phyloP scores from a whole-genome alignment of 2,329 filamentous ascomycete genomes.

The Dendryphion nanum region DNA sequence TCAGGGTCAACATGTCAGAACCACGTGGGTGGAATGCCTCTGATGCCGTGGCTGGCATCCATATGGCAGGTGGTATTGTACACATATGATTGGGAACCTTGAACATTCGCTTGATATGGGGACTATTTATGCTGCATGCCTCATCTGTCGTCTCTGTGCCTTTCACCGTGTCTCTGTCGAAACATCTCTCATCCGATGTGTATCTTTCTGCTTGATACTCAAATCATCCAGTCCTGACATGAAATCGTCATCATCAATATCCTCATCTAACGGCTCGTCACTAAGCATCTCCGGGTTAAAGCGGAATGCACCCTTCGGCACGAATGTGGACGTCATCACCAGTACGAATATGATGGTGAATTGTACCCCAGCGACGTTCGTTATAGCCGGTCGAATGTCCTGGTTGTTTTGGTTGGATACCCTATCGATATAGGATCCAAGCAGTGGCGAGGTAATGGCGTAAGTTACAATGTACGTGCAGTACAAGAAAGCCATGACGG shows the following conservation, averaged over 20 bases:
- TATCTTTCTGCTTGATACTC: slow-evolving; percentile 16
- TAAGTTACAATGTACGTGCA: slow-evolving; percentile 51
- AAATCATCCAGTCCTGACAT: slow-evolving; percentile 17
- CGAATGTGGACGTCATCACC: slow-evolving; percentile 46
- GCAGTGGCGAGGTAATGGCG: slow-evolving; percentile 44
- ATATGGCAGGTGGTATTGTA: too few relatives aligned
- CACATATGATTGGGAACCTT: too few relatives aligned
- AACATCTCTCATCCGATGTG: slow-evolving; percentile 6
- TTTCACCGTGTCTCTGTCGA: too few relatives aligned
- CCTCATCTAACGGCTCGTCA: slow-evolving; percentile 39
- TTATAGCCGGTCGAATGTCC: slow-evolving; percentile 42
- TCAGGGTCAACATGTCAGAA: too few relatives aligned
- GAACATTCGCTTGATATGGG: too few relatives aligned
- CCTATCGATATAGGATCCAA: slow-evolving; percentile 48
- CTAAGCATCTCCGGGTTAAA: slow-evolving; percentile 47
- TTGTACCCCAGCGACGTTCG: slow-evolving; percentile 49
- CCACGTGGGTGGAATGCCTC: too few relatives aligned
- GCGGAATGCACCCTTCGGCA: slow-evolving; percentile 45
- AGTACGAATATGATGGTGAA: slow-evolving; percentile 46
- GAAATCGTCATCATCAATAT: slow-evolving; percentile 24
- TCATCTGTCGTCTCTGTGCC: too few relatives aligned
- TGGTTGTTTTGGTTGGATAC: slow-evolving; percentile 38
- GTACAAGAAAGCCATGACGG: slow-evolving; percentile 54
- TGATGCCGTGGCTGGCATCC: too few relatives aligned
- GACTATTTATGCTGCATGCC: too few relatives aligned